Evolutionary conservation across 768 basidiomycete species (phyloP).

Genomic region (Agaricus subrufescens): DNA sequence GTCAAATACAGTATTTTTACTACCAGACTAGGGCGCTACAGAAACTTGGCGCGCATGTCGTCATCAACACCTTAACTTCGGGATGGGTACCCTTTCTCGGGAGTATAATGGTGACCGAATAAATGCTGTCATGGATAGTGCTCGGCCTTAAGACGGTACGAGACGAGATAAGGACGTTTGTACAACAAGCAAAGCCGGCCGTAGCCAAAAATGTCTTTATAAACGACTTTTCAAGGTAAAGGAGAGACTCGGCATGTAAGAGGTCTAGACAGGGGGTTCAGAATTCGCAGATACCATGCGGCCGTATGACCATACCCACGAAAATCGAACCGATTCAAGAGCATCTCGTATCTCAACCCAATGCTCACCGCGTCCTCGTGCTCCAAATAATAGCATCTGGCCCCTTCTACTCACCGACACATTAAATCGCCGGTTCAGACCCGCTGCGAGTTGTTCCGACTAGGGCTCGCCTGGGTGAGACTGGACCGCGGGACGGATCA

Average conservation of each 20-base stretch:
- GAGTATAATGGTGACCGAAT: neutral
- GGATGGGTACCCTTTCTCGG: neutral
- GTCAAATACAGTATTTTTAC: neutral
- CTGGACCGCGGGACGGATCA: conserved; percentile 7
- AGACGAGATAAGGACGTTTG: neutral
- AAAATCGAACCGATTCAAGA: conserved; percentile 4
- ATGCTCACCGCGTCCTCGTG: neutral
- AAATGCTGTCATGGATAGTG: neutral
- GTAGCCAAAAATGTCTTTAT: neutral
- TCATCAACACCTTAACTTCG: conserved; percentile 1
- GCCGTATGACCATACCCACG: neutral
- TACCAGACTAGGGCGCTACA: neutral
- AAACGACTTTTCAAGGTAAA: neutral
- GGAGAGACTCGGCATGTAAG: neutral
- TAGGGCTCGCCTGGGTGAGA: neutral
- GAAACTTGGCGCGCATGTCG: neutral
- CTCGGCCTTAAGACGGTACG: conserved; percentile 1
- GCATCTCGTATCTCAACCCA: neutral
- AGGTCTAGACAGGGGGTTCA: neutral
- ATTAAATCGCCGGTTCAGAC: neutral
- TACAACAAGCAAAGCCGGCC: conserved; percentile 1
- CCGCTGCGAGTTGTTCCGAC: neutral
- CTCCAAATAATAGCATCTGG: neutral
- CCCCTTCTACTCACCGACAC: neutral
- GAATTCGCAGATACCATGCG: neutral